Conservation (phyloP, 768 basidiomycete species). For the Podaxis sp. region DNA sequence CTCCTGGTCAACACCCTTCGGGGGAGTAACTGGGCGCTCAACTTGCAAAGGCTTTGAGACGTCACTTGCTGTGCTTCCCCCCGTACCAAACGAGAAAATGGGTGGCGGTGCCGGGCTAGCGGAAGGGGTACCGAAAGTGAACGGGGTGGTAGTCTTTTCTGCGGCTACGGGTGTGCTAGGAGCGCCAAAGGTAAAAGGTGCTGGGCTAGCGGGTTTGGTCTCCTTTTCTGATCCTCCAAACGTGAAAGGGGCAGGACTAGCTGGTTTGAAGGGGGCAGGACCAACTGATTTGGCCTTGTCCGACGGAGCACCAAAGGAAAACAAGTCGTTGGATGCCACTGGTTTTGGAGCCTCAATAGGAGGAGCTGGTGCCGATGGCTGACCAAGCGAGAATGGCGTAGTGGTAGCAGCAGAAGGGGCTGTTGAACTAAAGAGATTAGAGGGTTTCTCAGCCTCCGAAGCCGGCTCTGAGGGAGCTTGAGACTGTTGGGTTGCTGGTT, state of each 20-base stretch:
- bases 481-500: conserved; percentile 17
- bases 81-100: conserved; percentile 47
- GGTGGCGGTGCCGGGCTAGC: conserved; percentile 20
- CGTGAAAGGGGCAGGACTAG: conserved; percentile 21
- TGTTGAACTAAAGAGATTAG: conserved; percentile 17
- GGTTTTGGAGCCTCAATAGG: conserved; percentile 15
- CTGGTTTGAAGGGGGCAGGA: conserved; percentile 13
- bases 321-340: background rate
- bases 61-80: conserved; percentile 39
- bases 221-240: conserved; percentile 20
- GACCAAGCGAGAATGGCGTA: conserved; percentile 29
- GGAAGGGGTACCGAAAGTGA: conserved; percentile 38
- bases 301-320: background rate
- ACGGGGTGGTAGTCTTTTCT: conserved; percentile 23
- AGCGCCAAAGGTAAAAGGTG: conserved; percentile 43
- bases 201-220: conserved; percentile 13
- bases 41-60: conserved; percentile 25
- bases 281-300: conserved; percentile 7
- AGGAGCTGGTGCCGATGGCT: conserved; percentile 14
- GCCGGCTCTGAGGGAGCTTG: conserved; percentile 14
- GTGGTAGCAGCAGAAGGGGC: conserved; percentile 25
- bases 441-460: conserved; percentile 4
- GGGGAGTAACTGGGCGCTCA: conserved; percentile 59
- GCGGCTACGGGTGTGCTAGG: conserved; percentile 29
- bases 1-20: conserved; percentile 58